Conservation (phyloP, 768 basidiomycete species). For the Paxillus involutus region DNA sequence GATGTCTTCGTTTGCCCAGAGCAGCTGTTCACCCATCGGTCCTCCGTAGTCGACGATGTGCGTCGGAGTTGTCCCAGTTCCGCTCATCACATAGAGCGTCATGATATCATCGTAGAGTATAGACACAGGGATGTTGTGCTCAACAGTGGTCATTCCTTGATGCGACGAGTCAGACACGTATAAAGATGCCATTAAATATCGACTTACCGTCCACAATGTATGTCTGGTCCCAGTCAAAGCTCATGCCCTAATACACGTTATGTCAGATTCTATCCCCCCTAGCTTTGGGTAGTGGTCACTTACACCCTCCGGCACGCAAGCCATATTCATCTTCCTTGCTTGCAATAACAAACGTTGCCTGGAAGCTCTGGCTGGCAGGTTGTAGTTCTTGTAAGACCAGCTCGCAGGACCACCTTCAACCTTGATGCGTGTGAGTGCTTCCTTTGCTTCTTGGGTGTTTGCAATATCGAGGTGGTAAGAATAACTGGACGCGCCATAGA, state of each 20-base stretch:
- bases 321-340: slow-evolving; percentile 62
- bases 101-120: slow-evolving; percentile 65
- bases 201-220: slow-evolving; percentile 74
- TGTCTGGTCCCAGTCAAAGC: slow-evolving; percentile 75
- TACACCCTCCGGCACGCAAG: slow-evolving; percentile 71
- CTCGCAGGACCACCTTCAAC: slow-evolving; percentile 68
- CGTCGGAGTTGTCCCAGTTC: slow-evolving; percentile 72
- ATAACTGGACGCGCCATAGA: slow-evolving; percentile 46
- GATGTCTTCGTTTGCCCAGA: slow-evolving; percentile 67
- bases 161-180: neutral
- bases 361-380: slow-evolving; percentile 66
- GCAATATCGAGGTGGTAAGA: slow-evolving; percentile 67
- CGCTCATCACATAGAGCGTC: slow-evolving; percentile 61
- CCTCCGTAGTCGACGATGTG: slow-evolving; percentile 82
- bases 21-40: slow-evolving; percentile 59
- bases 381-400: slow-evolving; percentile 81
- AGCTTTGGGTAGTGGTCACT: slow-evolving; percentile 13
- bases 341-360: slow-evolving; percentile 64
- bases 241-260: slow-evolving; percentile 53
- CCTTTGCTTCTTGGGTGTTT: slow-evolving; percentile 58
- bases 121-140: slow-evolving; percentile 68
- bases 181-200: neutral
- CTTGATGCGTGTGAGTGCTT: slow-evolving; percentile 67
- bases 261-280: neutral
- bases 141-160: slow-evolving; percentile 74